These are phyloP conservation scores for Colletotrichum sp. DNA, from an alignment of 2,329 filamentous ascomycete species.

Conservation along the genomic window DNA sequence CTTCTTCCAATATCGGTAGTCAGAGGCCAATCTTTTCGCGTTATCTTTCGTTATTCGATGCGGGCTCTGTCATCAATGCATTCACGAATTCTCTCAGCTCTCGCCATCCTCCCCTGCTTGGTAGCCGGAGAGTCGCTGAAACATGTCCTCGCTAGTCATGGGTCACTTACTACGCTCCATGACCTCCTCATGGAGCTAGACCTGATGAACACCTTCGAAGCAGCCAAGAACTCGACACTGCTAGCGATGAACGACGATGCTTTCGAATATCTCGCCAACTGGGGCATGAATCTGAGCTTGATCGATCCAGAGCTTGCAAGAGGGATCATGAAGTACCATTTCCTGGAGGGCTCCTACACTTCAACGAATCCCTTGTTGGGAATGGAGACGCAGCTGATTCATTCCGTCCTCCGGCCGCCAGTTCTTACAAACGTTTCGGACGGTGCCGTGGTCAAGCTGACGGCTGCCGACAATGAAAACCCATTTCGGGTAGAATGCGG, in stretches of 20 bases:
- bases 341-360: neutral
- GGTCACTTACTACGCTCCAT: neutral
- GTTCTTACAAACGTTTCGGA: neutral
- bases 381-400: neutral
- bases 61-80: neutral
- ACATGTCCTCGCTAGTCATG: neutral
- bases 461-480: neutral
- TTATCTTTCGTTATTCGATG: rapidly evolving
- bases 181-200: neutral
- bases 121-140: neutral
- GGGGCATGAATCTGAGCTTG: neutral
- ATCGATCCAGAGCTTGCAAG: neutral
- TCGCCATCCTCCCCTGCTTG: neutral
- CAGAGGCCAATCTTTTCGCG: rapidly evolving
- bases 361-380: neutral
- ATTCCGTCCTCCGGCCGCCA: neutral
- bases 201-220: neutral
- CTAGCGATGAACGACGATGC: neutral
- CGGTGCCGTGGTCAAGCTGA: neutral
- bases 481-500: neutral
- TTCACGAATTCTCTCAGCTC: neutral
- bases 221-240: neutral
- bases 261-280: neutral
- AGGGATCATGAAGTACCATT: neutral
- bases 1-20: neutral